A percentile compares a stretch with the other conserved stretches of the same genome.
phyloP scores from a whole-genome alignment of 1,284 basidiomycete species.

The Rugosomyces carneus region DNA sequence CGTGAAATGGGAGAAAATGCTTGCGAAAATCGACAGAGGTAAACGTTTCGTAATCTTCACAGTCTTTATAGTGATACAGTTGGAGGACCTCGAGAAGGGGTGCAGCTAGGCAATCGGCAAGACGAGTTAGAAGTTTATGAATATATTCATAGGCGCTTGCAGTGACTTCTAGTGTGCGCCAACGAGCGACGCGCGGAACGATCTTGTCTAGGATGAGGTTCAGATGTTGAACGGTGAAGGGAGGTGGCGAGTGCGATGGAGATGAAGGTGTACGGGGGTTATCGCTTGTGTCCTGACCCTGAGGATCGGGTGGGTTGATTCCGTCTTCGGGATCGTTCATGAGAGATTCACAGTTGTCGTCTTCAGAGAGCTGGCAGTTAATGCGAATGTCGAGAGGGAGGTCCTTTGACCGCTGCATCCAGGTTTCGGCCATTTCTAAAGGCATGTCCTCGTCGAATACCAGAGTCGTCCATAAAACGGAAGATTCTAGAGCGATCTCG shows the following conservation, averaged over 20 bases:
- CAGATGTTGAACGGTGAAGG: conserved; percentile 23
- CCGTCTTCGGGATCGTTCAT: conserved; percentile 7
- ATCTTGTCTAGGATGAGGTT: conserved; percentile 40
- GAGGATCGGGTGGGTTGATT: not conserved
- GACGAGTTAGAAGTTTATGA: conserved; percentile 34
- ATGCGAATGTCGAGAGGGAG: conserved; percentile 42
- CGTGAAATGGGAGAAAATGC: conserved; percentile 44
- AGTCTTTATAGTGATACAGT: conserved; percentile 45
- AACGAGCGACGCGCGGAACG: conserved; percentile 44
- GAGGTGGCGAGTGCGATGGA: conserved; percentile 6
- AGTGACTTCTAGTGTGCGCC: conserved; percentile 42
- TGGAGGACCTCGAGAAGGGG: conserved; percentile 44
- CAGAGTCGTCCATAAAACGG: conserved; percentile 29
- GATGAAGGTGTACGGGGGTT: not conserved
- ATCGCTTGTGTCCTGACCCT: not conserved
- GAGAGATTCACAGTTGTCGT: conserved; percentile 21
- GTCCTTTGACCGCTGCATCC: conserved; percentile 40
- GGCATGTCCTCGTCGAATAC: conserved; percentile 26
- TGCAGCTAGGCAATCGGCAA: conserved; percentile 38
- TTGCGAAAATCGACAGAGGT: conserved; percentile 28
- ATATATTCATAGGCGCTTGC: conserved; percentile 42
- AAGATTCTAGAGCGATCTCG: conserved; percentile 28
- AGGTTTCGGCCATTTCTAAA: conserved; percentile 35
- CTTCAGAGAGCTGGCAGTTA: conserved; percentile 29
- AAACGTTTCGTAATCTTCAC: conserved; percentile 36